A percentile compares a stretch with the other conserved stretches of the same genome.
These are phyloP conservation scores for Mucuna pruriens DNA, from an alignment of 306 rosid species.

Conservation along the genomic window DNA sequence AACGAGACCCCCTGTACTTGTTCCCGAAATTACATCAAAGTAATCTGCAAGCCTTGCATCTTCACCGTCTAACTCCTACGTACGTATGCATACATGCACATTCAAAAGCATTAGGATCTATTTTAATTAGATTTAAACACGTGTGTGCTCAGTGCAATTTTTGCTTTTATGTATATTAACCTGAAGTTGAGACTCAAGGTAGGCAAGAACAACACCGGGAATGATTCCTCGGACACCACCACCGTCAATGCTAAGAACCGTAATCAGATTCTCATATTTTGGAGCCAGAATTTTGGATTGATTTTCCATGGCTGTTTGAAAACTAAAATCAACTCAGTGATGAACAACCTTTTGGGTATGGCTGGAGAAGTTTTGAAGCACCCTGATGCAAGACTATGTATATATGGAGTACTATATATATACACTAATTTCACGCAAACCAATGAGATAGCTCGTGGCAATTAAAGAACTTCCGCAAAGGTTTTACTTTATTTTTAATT, in stretches of 20 bases:
- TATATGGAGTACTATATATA: background rate
- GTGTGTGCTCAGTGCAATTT: no score
- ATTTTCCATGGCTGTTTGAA: conserved; percentile 19
- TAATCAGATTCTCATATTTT: background rate
- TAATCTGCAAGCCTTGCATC: conserved; percentile 47
- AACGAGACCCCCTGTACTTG: conserved; percentile 47
- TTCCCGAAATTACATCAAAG: conserved; percentile 50
- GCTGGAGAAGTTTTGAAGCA: background rate
- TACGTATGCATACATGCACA: background rate
- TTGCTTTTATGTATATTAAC: background rate
- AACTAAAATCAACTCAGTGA: background rate
- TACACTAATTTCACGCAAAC: background rate
- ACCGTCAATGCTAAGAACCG: conserved; percentile 54
- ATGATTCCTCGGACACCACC: conserved; percentile 54
- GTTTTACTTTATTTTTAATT: background rate
- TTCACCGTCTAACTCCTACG: conserved; percentile 31
- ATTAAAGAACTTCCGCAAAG: background rate
- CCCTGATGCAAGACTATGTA: background rate
- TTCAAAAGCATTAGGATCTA: background rate
- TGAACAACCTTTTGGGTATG: background rate
- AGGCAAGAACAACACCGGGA: conserved; percentile 46
- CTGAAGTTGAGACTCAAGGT: conserved; percentile 51
- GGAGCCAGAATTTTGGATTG: background rate
- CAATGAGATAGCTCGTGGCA: background rate
- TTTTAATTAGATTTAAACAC: no score